Conservation (phyloP, 345 rosid genomes). For the Noccaea bulbosa region DNA sequence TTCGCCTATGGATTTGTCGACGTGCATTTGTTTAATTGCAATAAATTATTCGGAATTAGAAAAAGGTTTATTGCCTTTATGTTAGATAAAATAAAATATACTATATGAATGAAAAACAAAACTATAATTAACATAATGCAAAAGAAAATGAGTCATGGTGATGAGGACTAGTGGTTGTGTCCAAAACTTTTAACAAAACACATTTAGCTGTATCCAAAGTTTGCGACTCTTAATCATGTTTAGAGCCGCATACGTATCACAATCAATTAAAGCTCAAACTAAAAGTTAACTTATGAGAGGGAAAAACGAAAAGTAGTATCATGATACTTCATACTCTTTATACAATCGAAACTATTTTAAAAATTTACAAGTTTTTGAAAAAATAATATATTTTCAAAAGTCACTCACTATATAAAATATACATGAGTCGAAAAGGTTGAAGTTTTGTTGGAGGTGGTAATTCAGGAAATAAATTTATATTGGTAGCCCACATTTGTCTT, state of each 20-base stretch:
- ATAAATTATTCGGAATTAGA: neutral
- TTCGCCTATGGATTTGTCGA: conserved; percentile 2
- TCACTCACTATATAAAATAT: too few species aligned
- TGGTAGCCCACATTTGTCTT: too few species aligned
- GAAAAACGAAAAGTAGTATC: neutral
- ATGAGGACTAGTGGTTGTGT: conserved; percentile 12
- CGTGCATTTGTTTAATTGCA: conserved; percentile 17
- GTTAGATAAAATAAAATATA: conserved; percentile 4
- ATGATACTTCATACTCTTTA: too few species aligned
- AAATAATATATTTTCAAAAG: too few species aligned
- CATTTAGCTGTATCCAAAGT: neutral
- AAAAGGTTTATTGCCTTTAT: conserved; percentile 25
- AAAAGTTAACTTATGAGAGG: neutral
- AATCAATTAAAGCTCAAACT: neutral
- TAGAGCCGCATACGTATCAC: neutral
- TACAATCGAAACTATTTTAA: too few species aligned
- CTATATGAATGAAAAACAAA: neutral
- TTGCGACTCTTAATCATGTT: conserved; percentile 20
- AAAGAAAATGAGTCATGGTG: neutral
- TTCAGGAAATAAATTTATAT: too few species aligned
- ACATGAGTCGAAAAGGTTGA: too few species aligned
- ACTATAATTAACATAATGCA: conserved; percentile 20
- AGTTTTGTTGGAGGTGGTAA: too few species aligned
- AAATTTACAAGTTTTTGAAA: too few species aligned
- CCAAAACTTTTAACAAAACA: neutral